Percentiles rank a stretch among this genome's conserved stretches.
Evolutionary conservation across 2,329 filamentous ascomycete genomes (phyloP).

Genomic region (Pestalotiopsis sp.): DNA sequence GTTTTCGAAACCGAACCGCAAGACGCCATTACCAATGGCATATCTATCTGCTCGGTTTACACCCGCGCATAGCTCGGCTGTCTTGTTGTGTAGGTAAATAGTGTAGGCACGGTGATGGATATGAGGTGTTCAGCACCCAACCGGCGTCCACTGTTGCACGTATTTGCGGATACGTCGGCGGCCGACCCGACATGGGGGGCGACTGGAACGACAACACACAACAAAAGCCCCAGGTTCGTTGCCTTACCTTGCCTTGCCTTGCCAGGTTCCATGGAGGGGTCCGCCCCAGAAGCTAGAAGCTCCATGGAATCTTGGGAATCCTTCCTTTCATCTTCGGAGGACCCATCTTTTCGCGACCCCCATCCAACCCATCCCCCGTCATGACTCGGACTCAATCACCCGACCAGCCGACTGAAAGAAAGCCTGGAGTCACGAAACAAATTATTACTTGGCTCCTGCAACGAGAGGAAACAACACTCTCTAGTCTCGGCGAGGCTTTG

Average conservation of each 20-base stretch:
- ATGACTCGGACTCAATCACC: constrained; percentile 1
- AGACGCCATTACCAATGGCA: neutral
- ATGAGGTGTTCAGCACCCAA: neutral
- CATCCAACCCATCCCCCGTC: neutral
- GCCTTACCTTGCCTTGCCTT: neutral
- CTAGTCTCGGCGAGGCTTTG: neutral
- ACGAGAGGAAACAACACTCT: neutral
- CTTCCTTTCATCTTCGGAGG: constrained; percentile 9
- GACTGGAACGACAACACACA: neutral
- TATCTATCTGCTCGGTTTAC: neutral
- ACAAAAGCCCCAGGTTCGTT: neutral
- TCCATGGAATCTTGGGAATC: neutral
- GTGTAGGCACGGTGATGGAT: neutral
- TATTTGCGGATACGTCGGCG: neutral
- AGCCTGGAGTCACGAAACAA: neutral
- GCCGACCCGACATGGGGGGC: neutral
- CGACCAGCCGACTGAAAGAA: neutral
- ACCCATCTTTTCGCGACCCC: neutral
- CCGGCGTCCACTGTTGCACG: neutral
- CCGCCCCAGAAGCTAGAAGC: constrained; percentile 10
- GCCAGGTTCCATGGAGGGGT: neutral
- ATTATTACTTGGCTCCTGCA: neutral
- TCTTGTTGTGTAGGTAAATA: too few relatives aligned
- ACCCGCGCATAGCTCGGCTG: neutral
- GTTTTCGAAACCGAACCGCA: neutral